Evolutionary conservation across 108 stramenopile genomes (phyloP).

Genomic region (Hondaea fermentalgiana): DNA sequence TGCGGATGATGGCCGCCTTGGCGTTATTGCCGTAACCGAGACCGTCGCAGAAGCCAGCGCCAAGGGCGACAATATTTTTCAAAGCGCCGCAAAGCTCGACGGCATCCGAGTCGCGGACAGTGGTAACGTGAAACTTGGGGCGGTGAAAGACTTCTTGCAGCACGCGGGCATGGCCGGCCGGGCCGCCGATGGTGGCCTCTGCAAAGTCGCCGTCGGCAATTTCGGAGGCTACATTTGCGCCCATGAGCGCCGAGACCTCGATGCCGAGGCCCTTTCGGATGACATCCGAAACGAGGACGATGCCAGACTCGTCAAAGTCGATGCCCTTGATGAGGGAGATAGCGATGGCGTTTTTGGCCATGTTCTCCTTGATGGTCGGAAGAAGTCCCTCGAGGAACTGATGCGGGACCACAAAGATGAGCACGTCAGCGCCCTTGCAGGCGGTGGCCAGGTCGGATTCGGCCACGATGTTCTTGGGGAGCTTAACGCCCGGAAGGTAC

Average conservation of each 20-base stretch:
- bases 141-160: conserved; percentile 68
- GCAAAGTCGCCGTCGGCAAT: conserved; percentile 82
- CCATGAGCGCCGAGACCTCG: conserved; percentile 86
- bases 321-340: conserved; percentile 48
- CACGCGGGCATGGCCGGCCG: conserved; percentile 54
- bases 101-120: conserved; percentile 71
- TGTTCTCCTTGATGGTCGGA: conserved; percentile 54
- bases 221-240: conserved; percentile 90
- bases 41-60: conserved; percentile 91
- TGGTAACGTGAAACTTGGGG: conserved; percentile 68
- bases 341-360: conserved; percentile 13
- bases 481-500: conserved; percentile 77
- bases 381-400: conserved; percentile 73
- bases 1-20: conserved; percentile 87
- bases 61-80: conserved; percentile 90
- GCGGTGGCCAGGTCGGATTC: conserved; percentile 69
- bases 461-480: conserved; percentile 76
- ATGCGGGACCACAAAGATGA: conserved; percentile 89
- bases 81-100: conserved; percentile 90
- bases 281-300: conserved; percentile 34
- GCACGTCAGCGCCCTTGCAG: conserved; percentile 67
- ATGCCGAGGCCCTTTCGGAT: conserved; percentile 38
- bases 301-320: conserved; percentile 38
- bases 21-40: conserved; percentile 76
- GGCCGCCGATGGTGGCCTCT: conserved; percentile 79